Base-by-base conservation (phyloP, 805 yeast genomes). In the Metschnikowia bowlesiae region DNA sequence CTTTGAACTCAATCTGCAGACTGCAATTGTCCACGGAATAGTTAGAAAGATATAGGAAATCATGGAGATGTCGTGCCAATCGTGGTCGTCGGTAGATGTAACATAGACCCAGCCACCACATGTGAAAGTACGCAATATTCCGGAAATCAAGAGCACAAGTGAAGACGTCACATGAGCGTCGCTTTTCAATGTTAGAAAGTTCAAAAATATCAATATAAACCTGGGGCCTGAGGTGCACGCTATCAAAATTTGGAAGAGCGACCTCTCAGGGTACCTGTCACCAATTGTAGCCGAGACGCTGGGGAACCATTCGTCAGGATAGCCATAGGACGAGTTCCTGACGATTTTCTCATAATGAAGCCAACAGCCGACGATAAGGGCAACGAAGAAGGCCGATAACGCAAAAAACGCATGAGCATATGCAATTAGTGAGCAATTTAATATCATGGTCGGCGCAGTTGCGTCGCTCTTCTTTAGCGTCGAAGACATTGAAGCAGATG, bases 31-130 rank as follows among this genome's bases (percentile, higher is more conserved):
- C 97, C 97, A 94, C 1, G 99, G 99, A 36, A 92, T 74, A 1
- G 98, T 91, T 53, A 92, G 75, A 1, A 90, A 79, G 51, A 94
- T 86, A 69, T 94, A 94, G 29, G 85, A 66, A 53, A 94, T 89
- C 99, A 94, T 94, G 65, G 92, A 92, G 39, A 94, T 82, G 63
- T 94, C 98, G 66, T 94, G 99, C 73, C 85, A 83, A 68, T 92
- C 96, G 60, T 92, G 98, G 65, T 94, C 97, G 67, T 94, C 99
- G 0, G 97, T 89, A 6, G 96, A 87, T 1, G 99, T 94, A 55
- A 94, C 87, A 64, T 94, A 94, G 7, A 95, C 96, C 97, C 98
- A 94, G 10, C 98, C 98, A 63, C 99, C 99, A 63, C 98, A 94
- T 1, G 96, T 85, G 49, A 94, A 79, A 0, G 99, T 94, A 68